A percentile compares a stretch with the other conserved stretches of the same genome.
Evolutionary conservation across 176 grass and related monocot genomes (phyloP).

Genomic region (Aegilops speltoides): DNA sequence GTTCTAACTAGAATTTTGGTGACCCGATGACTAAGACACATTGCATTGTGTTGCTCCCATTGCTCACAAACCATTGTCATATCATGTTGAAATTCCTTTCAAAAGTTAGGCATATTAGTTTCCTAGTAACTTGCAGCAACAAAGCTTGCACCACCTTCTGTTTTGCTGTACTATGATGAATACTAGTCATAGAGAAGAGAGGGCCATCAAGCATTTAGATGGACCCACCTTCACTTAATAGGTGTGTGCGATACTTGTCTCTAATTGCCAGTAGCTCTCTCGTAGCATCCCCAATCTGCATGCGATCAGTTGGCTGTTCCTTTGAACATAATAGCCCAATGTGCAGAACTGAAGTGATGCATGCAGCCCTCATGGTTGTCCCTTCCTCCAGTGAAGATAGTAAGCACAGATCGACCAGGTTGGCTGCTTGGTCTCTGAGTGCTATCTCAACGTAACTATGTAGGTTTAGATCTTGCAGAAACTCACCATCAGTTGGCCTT

Average conservation of each 20-base stretch:
- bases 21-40: not conserved
- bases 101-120: not conserved
- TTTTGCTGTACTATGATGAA: not conserved
- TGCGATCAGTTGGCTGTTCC: not conserved
- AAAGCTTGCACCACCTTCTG: not conserved
- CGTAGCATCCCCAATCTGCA: slow-evolving; percentile 1
- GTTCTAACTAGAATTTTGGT: not conserved
- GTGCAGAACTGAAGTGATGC: not conserved
- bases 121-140: not conserved
- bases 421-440: not conserved
- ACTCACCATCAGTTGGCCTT: slow-evolving; percentile 18
- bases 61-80: not conserved
- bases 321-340: not conserved
- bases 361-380: not conserved
- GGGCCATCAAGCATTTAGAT: not conserved
- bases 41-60: not conserved
- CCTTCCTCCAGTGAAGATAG: not conserved
- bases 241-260: not conserved
- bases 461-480: not conserved
- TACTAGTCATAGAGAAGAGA: not conserved
- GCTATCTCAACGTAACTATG: not conserved
- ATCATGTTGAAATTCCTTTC: not conserved
- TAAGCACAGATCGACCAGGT: not conserved
- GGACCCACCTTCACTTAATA: not conserved
- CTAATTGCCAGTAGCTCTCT: not conserved